phyloP scores from a whole-genome alignment of 164 flowering plant genomes.

The Vitis rupestris region DNA sequence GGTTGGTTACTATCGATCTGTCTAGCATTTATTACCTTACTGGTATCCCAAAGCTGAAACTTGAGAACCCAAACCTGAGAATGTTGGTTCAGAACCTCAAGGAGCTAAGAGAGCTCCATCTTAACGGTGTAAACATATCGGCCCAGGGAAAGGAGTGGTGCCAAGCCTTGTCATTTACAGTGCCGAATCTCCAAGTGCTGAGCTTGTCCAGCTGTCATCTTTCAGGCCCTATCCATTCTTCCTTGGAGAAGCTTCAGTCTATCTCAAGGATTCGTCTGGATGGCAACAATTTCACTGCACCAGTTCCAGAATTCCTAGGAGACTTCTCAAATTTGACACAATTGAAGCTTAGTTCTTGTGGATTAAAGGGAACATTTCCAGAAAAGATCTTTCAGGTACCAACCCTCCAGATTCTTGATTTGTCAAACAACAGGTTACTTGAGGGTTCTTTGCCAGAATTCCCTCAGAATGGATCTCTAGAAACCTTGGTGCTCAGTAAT shows the following conservation, averaged over 20 bases:
- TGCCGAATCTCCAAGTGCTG: constrained; percentile 24
- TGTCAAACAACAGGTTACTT: too few relatives aligned
- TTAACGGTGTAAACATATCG: constrained; percentile 22
- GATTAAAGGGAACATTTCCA: constrained; percentile 25
- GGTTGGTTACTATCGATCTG: constrained; percentile 29
- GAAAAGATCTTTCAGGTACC: constrained; percentile 20
- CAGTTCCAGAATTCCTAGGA: constrained; percentile 27
- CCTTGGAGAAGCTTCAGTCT: constrained; percentile 20
- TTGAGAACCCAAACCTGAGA: constrained; percentile 22
- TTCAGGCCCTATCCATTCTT: constrained; percentile 26
- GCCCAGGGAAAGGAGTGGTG: constrained; percentile 16
- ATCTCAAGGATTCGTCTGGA: constrained; percentile 19
- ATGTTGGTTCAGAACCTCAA: constrained; percentile 17
- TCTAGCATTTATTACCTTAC: neutral
- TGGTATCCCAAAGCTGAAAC: neutral
- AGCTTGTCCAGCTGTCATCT: constrained; percentile 26
- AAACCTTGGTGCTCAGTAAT: too few relatives aligned
- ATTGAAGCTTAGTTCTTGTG: constrained; percentile 13
- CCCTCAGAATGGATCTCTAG: too few relatives aligned
- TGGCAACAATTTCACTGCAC: constrained; percentile 15
- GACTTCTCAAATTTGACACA: constrained; percentile 23
- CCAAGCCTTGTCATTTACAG: constrained; percentile 18
- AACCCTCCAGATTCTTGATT: constrained; percentile 21
- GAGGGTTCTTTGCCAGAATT: too few relatives aligned
- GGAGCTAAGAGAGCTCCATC: constrained; percentile 10